Conservation (phyloP, 305 asterid species). For the Petunia hybrid region DNA sequence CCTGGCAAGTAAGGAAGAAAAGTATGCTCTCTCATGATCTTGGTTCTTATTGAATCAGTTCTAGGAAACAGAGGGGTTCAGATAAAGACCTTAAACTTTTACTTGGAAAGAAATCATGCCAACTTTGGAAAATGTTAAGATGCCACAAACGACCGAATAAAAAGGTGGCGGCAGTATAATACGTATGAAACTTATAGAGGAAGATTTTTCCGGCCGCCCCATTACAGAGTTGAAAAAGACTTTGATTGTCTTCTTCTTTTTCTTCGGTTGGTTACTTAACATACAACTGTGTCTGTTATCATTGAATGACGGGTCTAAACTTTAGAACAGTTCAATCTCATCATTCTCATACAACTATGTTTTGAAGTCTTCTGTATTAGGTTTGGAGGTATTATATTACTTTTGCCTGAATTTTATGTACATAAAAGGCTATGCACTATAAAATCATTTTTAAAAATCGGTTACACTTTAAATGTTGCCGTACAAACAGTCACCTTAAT, state of each 20-base stretch:
- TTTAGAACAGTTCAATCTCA: conserved; percentile 26
- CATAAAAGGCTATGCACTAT: too few species aligned
- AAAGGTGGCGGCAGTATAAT: not conserved
- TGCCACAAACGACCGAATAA: not conserved
- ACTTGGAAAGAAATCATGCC: not conserved
- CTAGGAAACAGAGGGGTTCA: not conserved
- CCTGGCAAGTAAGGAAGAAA: too few species aligned
- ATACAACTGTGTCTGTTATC: not conserved
- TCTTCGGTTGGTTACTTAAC: not conserved
- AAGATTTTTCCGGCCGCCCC: conserved; percentile 7
- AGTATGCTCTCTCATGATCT: not conserved
- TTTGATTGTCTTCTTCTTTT: not conserved
- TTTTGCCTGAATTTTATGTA: too few species aligned
- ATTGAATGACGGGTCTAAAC: conserved; percentile 15
- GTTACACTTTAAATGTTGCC: too few species aligned
- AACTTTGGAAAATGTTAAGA: not conserved
- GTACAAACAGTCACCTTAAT: too few species aligned
- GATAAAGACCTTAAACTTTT: conserved; percentile 4
- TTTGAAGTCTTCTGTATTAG: too few species aligned
- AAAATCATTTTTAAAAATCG: too few species aligned
- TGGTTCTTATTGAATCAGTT: not conserved
- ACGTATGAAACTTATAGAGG: conserved; percentile 1
- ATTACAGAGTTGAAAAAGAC: conserved; percentile 6
- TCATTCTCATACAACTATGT: not conserved
- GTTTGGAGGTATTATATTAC: too few species aligned